Evolutionary conservation across 176 grass and related monocot species (phyloP), one percentile per base, ranked within the genome.

Genomic region (Raddia guianensis): DNA sequence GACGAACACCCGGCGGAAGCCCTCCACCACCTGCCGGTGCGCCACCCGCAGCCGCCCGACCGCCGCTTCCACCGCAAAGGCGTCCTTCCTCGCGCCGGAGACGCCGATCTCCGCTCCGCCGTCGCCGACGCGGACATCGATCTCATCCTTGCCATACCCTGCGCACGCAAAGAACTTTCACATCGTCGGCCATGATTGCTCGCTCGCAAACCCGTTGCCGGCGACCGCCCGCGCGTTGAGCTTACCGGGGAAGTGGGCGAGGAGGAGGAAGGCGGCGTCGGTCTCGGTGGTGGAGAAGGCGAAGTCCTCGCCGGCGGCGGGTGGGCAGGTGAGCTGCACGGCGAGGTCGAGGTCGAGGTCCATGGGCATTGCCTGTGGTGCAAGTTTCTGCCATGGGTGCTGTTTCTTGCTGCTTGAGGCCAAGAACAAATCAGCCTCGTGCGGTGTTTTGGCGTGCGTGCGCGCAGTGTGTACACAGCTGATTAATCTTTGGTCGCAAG

Each of bases 161-260:
- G 78, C 70, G 37, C 44, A 18, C 18, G 34, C 48, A 34, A 63
- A 20, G 18, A 51, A 40, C 3, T 40, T 33, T 33, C 46, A 65
- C 6, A 5, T 12, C 37, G 4, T 40, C 37, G 37, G 2, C 34
- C 14, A 14, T 5, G 27, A 27, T 27, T 27, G 37, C 37, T 40
- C 4, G 37, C 37, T 40, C 4, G 37, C 37, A 40, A 40, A 40
- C 37, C 37, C 37, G 4, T 40, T 5, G 37, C 37, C 37, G 37
- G 37, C 2, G 37, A 78, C 3, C 3, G n/a, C 16, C 16, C 9
- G 34, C 0, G 16, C 5, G 61, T 1, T 1, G 49, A 49, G 12
- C 4, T 63, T 97, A 94, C 94, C 94, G 43, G 91, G 91, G 68
- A 97, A 85, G 61, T 94, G 87, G 9, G 79, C 94, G 66, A 97